Evolutionary conservation across 2,329 filamentous ascomycete genomes (phyloP).

Genomic region (Aspergillus pseudoterreus): DNA sequence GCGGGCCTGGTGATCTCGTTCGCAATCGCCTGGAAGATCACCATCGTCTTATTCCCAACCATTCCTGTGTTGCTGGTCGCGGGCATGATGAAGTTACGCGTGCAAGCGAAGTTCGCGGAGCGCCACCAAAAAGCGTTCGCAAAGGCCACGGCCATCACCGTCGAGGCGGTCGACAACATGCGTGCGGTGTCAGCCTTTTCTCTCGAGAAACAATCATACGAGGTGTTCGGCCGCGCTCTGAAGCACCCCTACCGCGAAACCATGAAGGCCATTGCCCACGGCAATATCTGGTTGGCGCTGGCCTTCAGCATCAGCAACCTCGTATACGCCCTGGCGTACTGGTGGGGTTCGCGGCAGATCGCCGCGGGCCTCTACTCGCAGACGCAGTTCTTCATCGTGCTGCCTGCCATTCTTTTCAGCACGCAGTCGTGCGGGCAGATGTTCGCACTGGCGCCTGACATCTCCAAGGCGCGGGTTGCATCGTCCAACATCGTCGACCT

Average conservation of each 20-base stretch:
- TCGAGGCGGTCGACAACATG: constrained; percentile 51
- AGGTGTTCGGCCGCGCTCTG: constrained; percentile 43
- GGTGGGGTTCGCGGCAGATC: constrained; percentile 72
- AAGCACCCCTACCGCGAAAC: constrained; percentile 46
- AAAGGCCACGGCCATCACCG: constrained; percentile 47
- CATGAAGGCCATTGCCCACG: constrained; percentile 43
- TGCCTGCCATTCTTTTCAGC: constrained; percentile 66
- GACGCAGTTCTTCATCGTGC: constrained; percentile 68
- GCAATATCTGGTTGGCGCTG: constrained; percentile 43
- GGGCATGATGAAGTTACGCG: constrained; percentile 64
- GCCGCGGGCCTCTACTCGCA: constrained; percentile 61
- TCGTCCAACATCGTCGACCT: constrained; percentile 53
- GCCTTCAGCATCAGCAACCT: constrained; percentile 53
- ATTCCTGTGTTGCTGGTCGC: constrained; percentile 66
- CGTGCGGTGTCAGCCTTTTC: constrained; percentile 50
- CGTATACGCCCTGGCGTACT: constrained; percentile 72
- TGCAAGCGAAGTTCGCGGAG: constrained; percentile 57
- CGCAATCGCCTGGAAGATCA: constrained; percentile 71
- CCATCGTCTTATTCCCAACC: constrained; percentile 65
- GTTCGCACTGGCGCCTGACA: constrained; percentile 69
- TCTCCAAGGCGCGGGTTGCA: constrained; percentile 61
- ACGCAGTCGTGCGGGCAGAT: constrained; percentile 71
- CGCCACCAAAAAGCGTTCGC: constrained; percentile 50
- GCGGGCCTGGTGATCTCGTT: constrained; percentile 65
- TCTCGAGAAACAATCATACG: constrained; percentile 47